These are phyloP conservation scores for Aspergillus sp. DNA, from an alignment of 2,329 filamentous ascomycete species.

Conservation along the genomic window DNA sequence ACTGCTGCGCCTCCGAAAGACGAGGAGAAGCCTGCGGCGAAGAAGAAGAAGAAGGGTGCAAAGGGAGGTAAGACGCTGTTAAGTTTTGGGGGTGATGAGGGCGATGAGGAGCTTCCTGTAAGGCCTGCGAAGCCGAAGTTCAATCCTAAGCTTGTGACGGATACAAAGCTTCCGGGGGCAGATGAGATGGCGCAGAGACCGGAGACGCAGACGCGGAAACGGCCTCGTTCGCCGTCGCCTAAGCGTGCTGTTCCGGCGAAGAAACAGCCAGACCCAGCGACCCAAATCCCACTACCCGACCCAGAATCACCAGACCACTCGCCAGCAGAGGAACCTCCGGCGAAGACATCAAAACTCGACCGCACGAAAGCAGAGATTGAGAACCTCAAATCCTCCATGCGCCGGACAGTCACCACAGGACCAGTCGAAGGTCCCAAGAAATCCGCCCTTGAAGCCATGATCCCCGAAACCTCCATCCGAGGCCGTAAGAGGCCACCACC, in stretches of 20 bases:
- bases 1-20: constrained; percentile 21
- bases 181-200: constrained; percentile 5
- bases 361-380: constrained; percentile 42
- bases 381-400: constrained; percentile 43
- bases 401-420: constrained; percentile 31
- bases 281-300: constrained; percentile 40
- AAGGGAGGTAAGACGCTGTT: constrained; percentile 40
- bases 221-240: constrained; percentile 29
- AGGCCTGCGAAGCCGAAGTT: constrained; percentile 42
- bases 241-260: constrained; percentile 17
- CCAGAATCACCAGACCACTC: constrained; percentile 37
- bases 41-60: constrained; percentile 38
- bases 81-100: constrained; percentile 43
- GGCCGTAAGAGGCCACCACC: constrained; percentile 40
- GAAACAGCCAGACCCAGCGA: constrained; percentile 34
- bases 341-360: constrained; percentile 30
- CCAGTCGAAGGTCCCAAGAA: constrained; percentile 34
- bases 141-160: constrained; percentile 40
- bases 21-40: constrained; percentile 24
- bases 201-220: constrained; percentile 19
- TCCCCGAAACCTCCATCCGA: constrained; percentile 41
- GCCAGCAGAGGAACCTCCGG: constrained; percentile 23
- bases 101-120: constrained; percentile 29
- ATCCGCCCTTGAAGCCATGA: constrained; percentile 43
- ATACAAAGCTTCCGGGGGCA: constrained; percentile 14